phyloP scores from a whole-genome alignment of 2,329 filamentous ascomycete genomes.

The Exophiala alcalophila region DNA sequence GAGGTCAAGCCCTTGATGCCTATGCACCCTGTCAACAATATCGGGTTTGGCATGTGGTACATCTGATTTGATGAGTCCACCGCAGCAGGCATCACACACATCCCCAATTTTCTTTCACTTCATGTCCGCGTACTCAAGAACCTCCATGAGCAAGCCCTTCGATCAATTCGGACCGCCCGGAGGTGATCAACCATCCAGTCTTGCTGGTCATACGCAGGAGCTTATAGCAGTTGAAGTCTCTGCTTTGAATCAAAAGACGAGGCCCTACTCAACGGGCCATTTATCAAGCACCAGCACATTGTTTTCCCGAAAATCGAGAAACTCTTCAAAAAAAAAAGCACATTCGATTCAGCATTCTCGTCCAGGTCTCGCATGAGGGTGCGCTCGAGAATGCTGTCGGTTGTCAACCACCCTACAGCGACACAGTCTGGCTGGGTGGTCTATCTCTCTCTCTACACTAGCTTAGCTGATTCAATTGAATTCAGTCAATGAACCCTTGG shows the following conservation, averaged over 20 bases:
- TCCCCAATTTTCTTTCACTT: background rate
- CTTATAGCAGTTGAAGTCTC: constrained; percentile 30
- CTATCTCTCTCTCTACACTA: constrained; percentile 19
- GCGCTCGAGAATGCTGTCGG: constrained; percentile 22
- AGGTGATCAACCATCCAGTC: background rate
- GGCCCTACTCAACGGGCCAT: constrained; percentile 26
- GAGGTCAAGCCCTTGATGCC: constrained; percentile 37
- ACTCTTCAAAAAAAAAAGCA: constrained; percentile 25
- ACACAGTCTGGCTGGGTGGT: constrained; percentile 22
- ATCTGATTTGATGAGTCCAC: constrained; percentile 29
- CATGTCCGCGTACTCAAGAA: background rate
- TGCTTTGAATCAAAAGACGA: constrained; percentile 31
- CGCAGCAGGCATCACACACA: background rate
- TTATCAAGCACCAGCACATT: constrained; percentile 7
- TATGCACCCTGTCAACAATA: constrained; percentile 31
- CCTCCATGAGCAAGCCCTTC: constrained; percentile 2
- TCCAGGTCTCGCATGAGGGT: constrained; percentile 22
- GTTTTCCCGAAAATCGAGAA: constrained; percentile 16
- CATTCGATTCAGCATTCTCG: constrained; percentile 17
- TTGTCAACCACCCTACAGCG: constrained; percentile 27
- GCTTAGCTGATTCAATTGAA: constrained; percentile 12
- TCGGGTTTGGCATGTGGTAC: constrained; percentile 41
- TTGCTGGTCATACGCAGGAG: constrained; percentile 1
- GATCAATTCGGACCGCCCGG: background rate
- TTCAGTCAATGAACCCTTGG: constrained; percentile 13